Conservation (phyloP, 129 eudicot species). For the Flaveria robusta region DNA sequence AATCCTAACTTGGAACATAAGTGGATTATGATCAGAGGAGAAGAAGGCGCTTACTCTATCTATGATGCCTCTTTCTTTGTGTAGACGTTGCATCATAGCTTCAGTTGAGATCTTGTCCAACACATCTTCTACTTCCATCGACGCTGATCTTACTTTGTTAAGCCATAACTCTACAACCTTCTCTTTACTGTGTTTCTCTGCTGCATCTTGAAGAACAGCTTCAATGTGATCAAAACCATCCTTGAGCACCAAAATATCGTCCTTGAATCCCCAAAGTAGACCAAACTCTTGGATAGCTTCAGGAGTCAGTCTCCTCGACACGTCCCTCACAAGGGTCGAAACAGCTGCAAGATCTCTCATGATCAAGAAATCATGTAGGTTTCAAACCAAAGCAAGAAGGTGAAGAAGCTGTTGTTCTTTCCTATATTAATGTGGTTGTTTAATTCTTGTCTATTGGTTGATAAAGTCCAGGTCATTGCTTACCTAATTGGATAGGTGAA, state of each 20-base stretch:
- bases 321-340: constrained; percentile 22
- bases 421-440: no score
- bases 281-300: constrained; percentile 16
- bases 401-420: background rate
- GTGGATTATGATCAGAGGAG: background rate
- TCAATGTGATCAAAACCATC: background rate
- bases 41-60: constrained; percentile 14
- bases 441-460: no score
- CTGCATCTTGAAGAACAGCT: constrained; percentile 25
- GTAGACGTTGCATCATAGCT: background rate
- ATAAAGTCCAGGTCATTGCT: no score
- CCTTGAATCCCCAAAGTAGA: constrained; percentile 9
- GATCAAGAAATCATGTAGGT: background rate
- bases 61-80: background rate
- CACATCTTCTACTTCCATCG: constrained; percentile 17
- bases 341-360: constrained; percentile 5
- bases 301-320: constrained; percentile 3
- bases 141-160: constrained; percentile 2
- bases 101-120: background rate
- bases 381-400: no score
- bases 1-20: background rate
- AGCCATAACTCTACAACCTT: constrained; percentile 18
- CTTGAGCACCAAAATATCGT: constrained; percentile 16
- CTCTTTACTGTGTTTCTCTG: constrained; percentile 2
- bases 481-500: no score